Percentiles rank a stretch among this genome's conserved stretches.
Evolutionary conservation across 495 filamentous ascomycete genomes (phyloP).

Genomic region (Penicillium goetzii): DNA sequence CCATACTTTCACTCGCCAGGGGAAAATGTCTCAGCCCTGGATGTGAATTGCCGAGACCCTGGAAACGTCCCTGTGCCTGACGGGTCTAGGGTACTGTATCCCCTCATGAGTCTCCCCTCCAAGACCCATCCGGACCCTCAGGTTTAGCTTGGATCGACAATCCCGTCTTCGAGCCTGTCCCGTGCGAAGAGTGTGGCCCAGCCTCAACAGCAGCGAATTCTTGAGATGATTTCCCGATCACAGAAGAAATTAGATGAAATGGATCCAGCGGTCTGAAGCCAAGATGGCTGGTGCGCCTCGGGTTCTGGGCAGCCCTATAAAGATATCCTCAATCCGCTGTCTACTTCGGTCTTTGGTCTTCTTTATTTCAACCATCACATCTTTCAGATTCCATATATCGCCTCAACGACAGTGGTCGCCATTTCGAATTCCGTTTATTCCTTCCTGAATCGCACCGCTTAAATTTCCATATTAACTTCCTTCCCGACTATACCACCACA

Average conservation of each 20-base stretch:
- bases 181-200: constrained; percentile 8
- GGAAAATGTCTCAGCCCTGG: constrained; percentile 20
- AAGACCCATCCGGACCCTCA: constrained; percentile 6
- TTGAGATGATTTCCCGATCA: constrained; percentile 28
- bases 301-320: constrained; percentile 19
- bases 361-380: not conserved
- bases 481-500: not conserved
- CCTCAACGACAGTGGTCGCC: not conserved
- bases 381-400: not conserved
- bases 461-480: not conserved
- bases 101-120: not conserved
- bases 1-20: not conserved
- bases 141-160: constrained; percentile 22
- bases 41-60: constrained; percentile 9
- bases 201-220: constrained; percentile 10
- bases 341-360: not conserved
- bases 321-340: constrained; percentile 9
- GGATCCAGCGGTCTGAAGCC: constrained; percentile 8
- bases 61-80: not conserved
- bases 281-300: not conserved
- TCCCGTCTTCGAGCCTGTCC: not conserved
- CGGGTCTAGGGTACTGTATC: constrained; percentile 17
- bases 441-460: not conserved
- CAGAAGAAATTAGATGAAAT: constrained; percentile 16
- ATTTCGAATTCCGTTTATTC: not conserved